phyloP scores from a whole-genome alignment of 2,329 filamentous ascomycete species.

The Plectosphaerella plurivora region DNA sequence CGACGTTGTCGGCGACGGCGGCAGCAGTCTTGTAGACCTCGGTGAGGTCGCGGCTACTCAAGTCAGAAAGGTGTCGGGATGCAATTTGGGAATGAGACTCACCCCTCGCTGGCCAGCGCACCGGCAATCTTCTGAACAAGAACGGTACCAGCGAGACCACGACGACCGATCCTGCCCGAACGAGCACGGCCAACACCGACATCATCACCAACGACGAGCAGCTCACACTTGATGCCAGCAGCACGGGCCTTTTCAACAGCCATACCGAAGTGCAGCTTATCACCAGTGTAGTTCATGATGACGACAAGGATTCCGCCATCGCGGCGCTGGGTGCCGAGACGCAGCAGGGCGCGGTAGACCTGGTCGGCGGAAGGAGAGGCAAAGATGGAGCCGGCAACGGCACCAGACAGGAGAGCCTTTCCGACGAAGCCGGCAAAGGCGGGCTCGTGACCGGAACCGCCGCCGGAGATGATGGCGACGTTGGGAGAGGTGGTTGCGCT shows the following conservation, averaged over 20 bases:
- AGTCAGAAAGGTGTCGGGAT: conserved; percentile 1
- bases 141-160: conserved; percentile 63
- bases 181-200: conserved; percentile 57
- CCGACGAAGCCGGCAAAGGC: conserved; percentile 76
- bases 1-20: conserved; percentile 40
- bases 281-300: conserved; percentile 92
- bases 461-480: conserved; percentile 24
- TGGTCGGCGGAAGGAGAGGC: conserved; percentile 74
- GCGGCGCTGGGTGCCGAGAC: conserved; percentile 54
- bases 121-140: conserved; percentile 62
- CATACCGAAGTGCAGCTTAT: conserved; percentile 89
- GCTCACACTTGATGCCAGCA: conserved; percentile 71
- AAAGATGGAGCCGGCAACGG: conserved; percentile 79
- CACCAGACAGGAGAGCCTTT: conserved; percentile 65
- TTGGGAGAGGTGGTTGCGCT: neutral
- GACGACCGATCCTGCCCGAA: conserved; percentile 61
- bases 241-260: conserved; percentile 88
- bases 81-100: neutral
- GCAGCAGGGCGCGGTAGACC: conserved; percentile 50
- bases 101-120: conserved; percentile 41
- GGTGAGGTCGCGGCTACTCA: conserved; percentile 18
- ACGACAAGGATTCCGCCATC: conserved; percentile 75
- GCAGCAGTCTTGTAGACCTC: conserved; percentile 40
- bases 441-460: conserved; percentile 68
- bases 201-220: conserved; percentile 74